phyloP scores from a whole-genome alignment of 192 early-diverging fungal species.

The Linderina pennispora region DNA sequence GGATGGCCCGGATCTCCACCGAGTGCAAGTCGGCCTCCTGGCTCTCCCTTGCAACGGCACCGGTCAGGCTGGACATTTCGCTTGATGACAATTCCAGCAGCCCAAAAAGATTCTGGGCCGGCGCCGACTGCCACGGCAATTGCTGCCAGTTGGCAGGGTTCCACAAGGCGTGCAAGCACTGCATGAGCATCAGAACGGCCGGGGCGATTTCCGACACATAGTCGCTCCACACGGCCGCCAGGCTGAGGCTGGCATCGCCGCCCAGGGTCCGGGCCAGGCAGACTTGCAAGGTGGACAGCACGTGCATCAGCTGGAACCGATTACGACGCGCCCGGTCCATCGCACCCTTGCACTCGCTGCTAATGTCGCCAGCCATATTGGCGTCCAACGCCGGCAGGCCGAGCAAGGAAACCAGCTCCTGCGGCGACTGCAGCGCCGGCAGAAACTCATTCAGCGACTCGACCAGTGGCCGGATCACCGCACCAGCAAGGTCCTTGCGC shows the following conservation, averaged over 20 bases:
- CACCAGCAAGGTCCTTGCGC: slow-evolving; percentile 27
- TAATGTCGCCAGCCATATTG: background rate
- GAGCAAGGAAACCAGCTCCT: slow-evolving; percentile 13
- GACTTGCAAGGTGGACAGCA: slow-evolving; percentile 20
- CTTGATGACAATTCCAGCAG: slow-evolving; percentile 19
- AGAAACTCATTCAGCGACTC: slow-evolving; percentile 12
- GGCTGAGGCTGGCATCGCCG: background rate
- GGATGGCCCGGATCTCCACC: slow-evolving; percentile 8
- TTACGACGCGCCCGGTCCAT: slow-evolving; percentile 6
- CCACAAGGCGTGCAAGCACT: slow-evolving; percentile 35
- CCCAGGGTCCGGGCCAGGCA: slow-evolving; percentile 30
- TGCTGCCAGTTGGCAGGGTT: slow-evolving; percentile 17
- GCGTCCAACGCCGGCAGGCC: slow-evolving; percentile 24
- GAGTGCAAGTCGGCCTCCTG: background rate
- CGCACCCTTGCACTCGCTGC: background rate
- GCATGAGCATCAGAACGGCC: slow-evolving; percentile 16
- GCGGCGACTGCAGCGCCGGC: slow-evolving; percentile 22
- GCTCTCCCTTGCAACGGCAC: too few species aligned
- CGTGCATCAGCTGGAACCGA: slow-evolving; percentile 6
- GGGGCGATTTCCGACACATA: slow-evolving; percentile 12
- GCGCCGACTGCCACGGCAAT: slow-evolving; percentile 22
- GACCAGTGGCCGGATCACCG: slow-evolving; percentile 28
- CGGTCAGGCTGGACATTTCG: slow-evolving; percentile 13
- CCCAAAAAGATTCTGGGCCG: slow-evolving; percentile 21
- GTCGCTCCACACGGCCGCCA: slow-evolving; percentile 36